A percentile compares a stretch with the other conserved stretches of the same genome.
phyloP scores from a whole-genome alignment of 2,329 filamentous ascomycete species.

The Aspergillus sp. region DNA sequence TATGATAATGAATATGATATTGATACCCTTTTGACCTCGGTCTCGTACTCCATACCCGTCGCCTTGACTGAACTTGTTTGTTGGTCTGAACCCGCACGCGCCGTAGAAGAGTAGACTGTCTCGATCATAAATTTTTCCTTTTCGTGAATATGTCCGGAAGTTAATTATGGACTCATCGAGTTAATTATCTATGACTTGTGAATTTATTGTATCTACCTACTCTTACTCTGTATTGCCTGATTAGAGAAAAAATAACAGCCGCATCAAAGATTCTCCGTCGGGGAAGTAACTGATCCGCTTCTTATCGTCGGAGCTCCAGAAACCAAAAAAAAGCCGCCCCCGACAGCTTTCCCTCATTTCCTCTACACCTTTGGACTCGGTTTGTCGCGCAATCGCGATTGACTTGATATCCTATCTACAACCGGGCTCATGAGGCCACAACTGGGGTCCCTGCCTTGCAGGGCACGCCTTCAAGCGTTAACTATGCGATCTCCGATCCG shows the following conservation, averaged over 20 bases:
- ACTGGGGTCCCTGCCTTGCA: slow-evolving; percentile 20
- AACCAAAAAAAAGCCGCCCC: neutral
- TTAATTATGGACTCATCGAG: no score
- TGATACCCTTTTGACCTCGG: no score
- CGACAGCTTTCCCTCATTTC: neutral
- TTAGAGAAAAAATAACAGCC: neutral
- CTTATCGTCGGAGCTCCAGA: slow-evolving; percentile 16
- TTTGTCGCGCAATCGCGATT: slow-evolving; percentile 4
- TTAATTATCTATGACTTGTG: no score
- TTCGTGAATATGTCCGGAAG: no score
- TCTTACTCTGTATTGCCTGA: no score
- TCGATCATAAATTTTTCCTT: no score
- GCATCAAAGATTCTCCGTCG: slow-evolving; percentile 26
- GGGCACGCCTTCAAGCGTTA: slow-evolving; percentile 21
- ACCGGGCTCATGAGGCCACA: slow-evolving; percentile 28
- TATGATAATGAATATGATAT: neutral
- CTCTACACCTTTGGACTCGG: neutral
- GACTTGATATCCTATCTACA: neutral
- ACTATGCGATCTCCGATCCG: slow-evolving; percentile 4
- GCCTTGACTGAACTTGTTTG: no score
- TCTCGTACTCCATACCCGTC: no score
- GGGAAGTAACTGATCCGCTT: slow-evolving; percentile 8
- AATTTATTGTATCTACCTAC: no score
- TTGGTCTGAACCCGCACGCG: no score
- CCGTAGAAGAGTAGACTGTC: no score